Conservation (phyloP, 1,139 yeast genomes). For the Zygosaccharomyces sapae region DNA sequence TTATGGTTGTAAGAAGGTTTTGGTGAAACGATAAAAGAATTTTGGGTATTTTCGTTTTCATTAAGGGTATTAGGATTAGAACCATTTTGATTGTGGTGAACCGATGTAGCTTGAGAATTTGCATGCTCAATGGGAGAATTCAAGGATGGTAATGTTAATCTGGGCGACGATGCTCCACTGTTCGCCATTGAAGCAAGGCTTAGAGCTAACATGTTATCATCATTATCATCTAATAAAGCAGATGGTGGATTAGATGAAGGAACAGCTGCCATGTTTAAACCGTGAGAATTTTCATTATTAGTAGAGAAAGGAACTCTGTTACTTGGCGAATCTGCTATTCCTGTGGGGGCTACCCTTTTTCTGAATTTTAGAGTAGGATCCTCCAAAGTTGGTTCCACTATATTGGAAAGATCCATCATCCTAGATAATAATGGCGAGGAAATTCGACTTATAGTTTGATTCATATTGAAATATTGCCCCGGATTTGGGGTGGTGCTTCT, state of each 20-base stretch:
- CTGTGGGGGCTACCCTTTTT: slow-evolving; percentile 18
- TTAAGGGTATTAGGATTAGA: slow-evolving; percentile 6
- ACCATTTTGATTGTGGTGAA: slow-evolving; percentile 6
- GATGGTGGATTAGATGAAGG: slow-evolving; percentile 19
- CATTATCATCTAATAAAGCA: slow-evolving; percentile 31
- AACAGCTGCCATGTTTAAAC: slow-evolving; percentile 11
- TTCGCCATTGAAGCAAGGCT: slow-evolving; percentile 37
- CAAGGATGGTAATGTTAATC: slow-evolving; percentile 28
- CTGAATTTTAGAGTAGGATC: slow-evolving; percentile 33
- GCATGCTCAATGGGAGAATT: slow-evolving; percentile 26
- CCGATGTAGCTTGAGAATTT: slow-evolving; percentile 5
- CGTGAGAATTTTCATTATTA: slow-evolving; percentile 11
- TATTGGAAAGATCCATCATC: slow-evolving; percentile 37
- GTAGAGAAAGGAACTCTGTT: slow-evolving; percentile 6
- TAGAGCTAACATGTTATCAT: slow-evolving; percentile 35
- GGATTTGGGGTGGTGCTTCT: slow-evolving; percentile 32
- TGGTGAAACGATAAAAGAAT: slow-evolving; percentile 24
- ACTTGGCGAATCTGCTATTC: slow-evolving; percentile 11
- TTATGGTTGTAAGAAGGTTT: slow-evolving; percentile 25
- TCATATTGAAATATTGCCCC: slow-evolving; percentile 21
- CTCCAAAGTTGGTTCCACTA: slow-evolving; percentile 36
- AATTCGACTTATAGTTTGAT: slow-evolving; percentile 32
- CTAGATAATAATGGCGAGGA: slow-evolving; percentile 35
- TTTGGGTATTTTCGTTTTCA: slow-evolving; percentile 12
- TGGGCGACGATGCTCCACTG: slow-evolving; percentile 36